Evolutionary conservation across 139 green algal species (phyloP), one percentile per base, ranked within the genome.

Genomic region (Micromonas commoda): DNA sequence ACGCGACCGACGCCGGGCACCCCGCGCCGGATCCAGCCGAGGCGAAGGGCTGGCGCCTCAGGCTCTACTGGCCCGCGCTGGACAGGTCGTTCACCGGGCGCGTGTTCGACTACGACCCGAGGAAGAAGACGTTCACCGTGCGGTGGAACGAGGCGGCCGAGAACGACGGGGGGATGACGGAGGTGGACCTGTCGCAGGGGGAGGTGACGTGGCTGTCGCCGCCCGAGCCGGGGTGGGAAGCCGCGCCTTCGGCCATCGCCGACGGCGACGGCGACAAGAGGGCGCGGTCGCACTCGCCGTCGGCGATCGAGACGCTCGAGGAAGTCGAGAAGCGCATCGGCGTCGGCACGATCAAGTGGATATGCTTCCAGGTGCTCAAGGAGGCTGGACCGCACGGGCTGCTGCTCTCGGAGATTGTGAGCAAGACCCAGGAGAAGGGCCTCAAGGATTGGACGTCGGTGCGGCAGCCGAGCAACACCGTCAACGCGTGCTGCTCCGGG

Each of bases 131-230:
- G 13, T 29, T 52, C 29, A 71, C 64, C 28, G 64, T 71, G 64
- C 26, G 29, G 28, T 71, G 64, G 64, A 29, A 71, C 29, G 33
- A 71, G 28, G 64, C 64, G 26, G 28, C 64, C 26, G 13, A 39
- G 13, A 29, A 33, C 13, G 4, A 23, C 2, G 24, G 23, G 23
- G 64, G 64, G 28, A 13, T 71, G 4, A 71, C 64, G 4, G 64
- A 71, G 64, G 64, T 71, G n/a, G 64, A 71, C 33, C 33, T 71
- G n/a, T 29, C n/a, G 4, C 28, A 71, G 64, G 64, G 64, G 28
- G 64, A 71, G 64, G 13, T 71, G 64, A 38, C 64, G 64, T 71
- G 64, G 64, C 4, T 38, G 24, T 6, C 20, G 26, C 16, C 60
- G 5, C 60, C 60, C 16, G 16, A 68, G 9, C 9, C 5, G 9